Conservation (phyloP, 2,329 filamentous ascomycete species). For the Sarocladium oryzae region DNA sequence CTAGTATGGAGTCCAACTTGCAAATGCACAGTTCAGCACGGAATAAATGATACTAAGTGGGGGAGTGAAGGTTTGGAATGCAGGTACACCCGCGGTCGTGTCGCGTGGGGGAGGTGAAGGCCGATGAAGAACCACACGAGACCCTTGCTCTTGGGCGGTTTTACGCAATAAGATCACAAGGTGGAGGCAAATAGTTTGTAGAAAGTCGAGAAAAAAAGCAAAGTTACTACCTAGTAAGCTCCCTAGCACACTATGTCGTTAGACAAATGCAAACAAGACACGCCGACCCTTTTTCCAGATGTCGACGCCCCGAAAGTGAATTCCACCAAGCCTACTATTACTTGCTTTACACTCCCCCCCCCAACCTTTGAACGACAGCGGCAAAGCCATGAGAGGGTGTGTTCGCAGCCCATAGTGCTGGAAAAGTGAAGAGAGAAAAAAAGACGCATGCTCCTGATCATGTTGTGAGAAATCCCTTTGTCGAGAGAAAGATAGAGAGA, state of each 20-base stretch:
- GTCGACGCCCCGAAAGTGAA: neutral
- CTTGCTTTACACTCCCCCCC: neutral
- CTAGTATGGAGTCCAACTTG: no score
- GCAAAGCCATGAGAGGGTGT: no score
- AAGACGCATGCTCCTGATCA: neutral
- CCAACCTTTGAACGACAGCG: neutral
- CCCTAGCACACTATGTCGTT: neutral
- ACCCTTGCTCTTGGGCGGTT: neutral
- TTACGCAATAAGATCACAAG: neutral
- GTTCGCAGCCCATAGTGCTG: no score
- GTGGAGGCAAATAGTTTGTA: neutral
- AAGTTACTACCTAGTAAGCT: slow-evolving; percentile 7
- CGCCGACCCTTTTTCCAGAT: neutral
- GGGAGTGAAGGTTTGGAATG: neutral
- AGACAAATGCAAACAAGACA: slow-evolving; percentile 6
- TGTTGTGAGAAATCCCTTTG: neutral
- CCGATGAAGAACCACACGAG: neutral
- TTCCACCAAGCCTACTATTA: neutral
- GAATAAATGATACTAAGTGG: neutral
- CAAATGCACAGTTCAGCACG: neutral
- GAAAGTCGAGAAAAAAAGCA: neutral
- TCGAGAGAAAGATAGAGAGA: neutral
- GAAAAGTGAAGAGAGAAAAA: no score
- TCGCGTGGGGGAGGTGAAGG: neutral
- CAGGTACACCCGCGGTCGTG: neutral